These are phyloP conservation scores for Citrus reticulata DNA, from an alignment of 345 rosid genomes.

Conservation along the genomic window DNA sequence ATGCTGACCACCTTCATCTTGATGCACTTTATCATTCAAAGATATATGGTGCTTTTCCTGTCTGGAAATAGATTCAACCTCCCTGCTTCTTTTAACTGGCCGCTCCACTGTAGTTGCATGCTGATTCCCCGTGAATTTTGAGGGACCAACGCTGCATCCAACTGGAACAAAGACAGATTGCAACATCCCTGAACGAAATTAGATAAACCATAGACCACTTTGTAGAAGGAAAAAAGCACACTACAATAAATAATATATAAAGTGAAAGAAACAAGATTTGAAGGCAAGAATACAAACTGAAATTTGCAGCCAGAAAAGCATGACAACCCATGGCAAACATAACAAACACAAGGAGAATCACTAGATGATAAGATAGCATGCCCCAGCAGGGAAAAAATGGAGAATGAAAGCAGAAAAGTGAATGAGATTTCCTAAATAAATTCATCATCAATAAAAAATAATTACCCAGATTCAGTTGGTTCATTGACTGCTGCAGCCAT, in stretches of 20 bases:
- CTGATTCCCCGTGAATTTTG: conserved; percentile 41
- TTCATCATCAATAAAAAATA: not conserved
- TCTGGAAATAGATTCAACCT: conserved; percentile 34
- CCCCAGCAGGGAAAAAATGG: not conserved
- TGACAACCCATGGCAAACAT: not conserved
- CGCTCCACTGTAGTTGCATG: conserved; percentile 25
- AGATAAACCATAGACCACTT: not conserved
- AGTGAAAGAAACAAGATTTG: not conserved
- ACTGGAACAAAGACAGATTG: conserved; percentile 33
- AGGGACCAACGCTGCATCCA: conserved; percentile 41
- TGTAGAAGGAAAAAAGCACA: not conserved
- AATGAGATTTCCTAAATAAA: not conserved
- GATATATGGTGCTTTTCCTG: conserved; percentile 41
- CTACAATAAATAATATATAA: not conserved
- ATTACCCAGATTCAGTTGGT: not conserved
- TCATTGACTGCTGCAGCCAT: not conserved
- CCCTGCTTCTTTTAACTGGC: conserved; percentile 53
- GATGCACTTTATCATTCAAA: conserved; percentile 36
- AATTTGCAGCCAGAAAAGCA: not conserved
- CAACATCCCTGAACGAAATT: not conserved
- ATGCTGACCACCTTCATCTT: conserved; percentile 37
- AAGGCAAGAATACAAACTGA: not conserved
- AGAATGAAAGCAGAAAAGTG: not conserved
- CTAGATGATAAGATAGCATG: not conserved
- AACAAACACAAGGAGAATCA: not conserved